A percentile compares a stretch with the other conserved stretches of the same genome.
phyloP scores from a whole-genome alignment of 805 yeast genomes.

The Metschnikowia kofuensis region DNA sequence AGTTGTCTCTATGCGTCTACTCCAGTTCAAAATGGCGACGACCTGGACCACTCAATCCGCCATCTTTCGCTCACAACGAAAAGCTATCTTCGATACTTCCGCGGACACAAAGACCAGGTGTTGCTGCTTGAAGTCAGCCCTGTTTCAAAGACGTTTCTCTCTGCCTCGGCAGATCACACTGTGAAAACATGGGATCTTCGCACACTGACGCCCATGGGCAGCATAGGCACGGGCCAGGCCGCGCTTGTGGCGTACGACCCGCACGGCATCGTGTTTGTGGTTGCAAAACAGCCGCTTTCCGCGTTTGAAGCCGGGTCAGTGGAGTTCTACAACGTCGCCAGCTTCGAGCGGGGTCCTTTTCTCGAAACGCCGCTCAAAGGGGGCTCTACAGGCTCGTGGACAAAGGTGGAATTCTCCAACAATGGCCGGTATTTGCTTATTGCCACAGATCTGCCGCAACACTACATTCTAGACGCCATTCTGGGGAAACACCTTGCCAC shows the following conservation, averaged over 20 bases:
- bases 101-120: slow-evolving; percentile 82
- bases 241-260: slow-evolving; percentile 74
- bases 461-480: slow-evolving; percentile 68
- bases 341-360: slow-evolving; percentile 59
- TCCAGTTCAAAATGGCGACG: slow-evolving; percentile 25
- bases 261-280: slow-evolving; percentile 75
- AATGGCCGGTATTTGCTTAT: slow-evolving; percentile 65
- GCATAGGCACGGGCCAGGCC: slow-evolving; percentile 49
- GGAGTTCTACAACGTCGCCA: slow-evolving; percentile 59
- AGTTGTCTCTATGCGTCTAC: slow-evolving; percentile 85
- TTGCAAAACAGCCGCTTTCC: slow-evolving; percentile 32
- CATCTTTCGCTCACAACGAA: slow-evolving; percentile 75
- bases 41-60: slow-evolving; percentile 70
- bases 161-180: slow-evolving; percentile 73
- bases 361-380: slow-evolving; percentile 21
- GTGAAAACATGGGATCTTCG: slow-evolving; percentile 87
- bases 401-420: slow-evolving; percentile 74
- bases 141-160: slow-evolving; percentile 57
- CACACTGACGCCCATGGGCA: slow-evolving; percentile 62
- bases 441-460: slow-evolving; percentile 50
- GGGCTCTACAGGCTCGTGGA: slow-evolving; percentile 42
- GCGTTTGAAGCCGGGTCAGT: slow-evolving; percentile 19
- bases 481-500: slow-evolving; percentile 49
- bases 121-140: slow-evolving; percentile 73
- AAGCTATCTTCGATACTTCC: slow-evolving; percentile 77